Base-by-base conservation (phyloP, 495 filamentous ascomycete genomes). In the Penicillium diatomitis region DNA sequence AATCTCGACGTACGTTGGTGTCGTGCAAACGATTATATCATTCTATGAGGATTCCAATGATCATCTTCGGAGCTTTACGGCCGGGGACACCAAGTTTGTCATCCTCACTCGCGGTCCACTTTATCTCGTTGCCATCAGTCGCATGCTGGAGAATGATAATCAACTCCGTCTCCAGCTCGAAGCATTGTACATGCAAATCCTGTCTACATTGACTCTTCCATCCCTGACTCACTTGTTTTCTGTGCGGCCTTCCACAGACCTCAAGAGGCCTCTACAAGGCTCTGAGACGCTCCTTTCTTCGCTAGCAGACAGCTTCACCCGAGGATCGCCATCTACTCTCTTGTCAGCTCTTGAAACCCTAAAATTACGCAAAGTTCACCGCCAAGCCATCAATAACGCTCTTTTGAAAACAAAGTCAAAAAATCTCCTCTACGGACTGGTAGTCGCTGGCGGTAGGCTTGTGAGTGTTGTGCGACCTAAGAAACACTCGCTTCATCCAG, bases 21-120 rank as follows among this genome's bases (percentile, higher is more conserved):
- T 96, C 10, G 85, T 95, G 6, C 94, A 97, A 55, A 96, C 94
- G 43, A 91, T 97, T 58, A 94, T 99, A 45, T 96, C 94, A 4
- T 97, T 96, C 69, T 96, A 94, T 58, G 83, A 96, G 60, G 81
- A 82, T 12, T 76, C 81, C 20, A 75, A 85, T 28, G 85, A 95
- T 59, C 80, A 74, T 5, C 68, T 99, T 5, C 78, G 79, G 39
- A 82, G 85, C 8, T 97, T 99, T 61, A 86, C 82, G 4, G 88
- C 94, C 32, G 89, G 85, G 20, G 81, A 83, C 43, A 81, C 84
- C 9, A 83, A 85, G 48, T 97, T 98, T 58, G 87, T 92, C 28
- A 76, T 98, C 47, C 66, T 84, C 44, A 85, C 84, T 31, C 83
- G 87, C 56, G 90, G 88, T 0, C 86, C 89, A 3, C 74, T 99